Conservation (phyloP, 306 rosid genomes). For the Cercis canadensis region DNA sequence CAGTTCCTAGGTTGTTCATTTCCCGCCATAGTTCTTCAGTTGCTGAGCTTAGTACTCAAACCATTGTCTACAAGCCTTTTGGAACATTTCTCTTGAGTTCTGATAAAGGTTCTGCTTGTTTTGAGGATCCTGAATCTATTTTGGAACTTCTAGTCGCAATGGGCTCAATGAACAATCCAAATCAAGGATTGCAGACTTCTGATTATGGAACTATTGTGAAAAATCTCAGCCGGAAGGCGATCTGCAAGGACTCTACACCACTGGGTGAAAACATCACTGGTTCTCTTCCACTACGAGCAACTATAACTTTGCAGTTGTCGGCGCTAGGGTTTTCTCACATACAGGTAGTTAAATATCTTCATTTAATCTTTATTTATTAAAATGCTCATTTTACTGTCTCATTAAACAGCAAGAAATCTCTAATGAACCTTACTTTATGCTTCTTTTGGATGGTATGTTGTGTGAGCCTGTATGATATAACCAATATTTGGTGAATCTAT, state of each 20-base stretch:
- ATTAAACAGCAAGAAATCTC: background rate
- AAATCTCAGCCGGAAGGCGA: slow-evolving; percentile 27
- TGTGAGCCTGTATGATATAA: background rate
- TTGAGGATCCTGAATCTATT: slow-evolving; percentile 52
- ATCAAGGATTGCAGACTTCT: background rate
- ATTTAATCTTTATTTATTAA: background rate
- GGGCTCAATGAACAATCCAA: background rate
- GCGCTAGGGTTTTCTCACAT: slow-evolving; percentile 41
- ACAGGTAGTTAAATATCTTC: slow-evolving; percentile 46
- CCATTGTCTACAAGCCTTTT: slow-evolving; percentile 53
- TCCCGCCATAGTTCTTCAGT: too few species aligned
- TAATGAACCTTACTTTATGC: background rate
- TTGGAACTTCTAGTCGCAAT: slow-evolving; percentile 34
- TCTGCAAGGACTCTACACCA: slow-evolving; percentile 24
- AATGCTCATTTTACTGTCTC: too few species aligned
- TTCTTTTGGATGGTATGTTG: too few species aligned
- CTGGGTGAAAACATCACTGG: background rate
- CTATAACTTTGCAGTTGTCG: slow-evolving; percentile 48
- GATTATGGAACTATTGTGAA: slow-evolving; percentile 50
- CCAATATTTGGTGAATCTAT: background rate
- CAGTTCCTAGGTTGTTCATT: slow-evolving; percentile 38
- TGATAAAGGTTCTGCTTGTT: slow-evolving; percentile 49
- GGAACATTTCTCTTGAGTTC: slow-evolving; percentile 71
- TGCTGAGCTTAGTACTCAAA: too few species aligned
- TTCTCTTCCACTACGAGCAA: slow-evolving; percentile 35